Conservation (phyloP, 2,329 filamentous ascomycete genomes). For the Chaetomium sp. region DNA sequence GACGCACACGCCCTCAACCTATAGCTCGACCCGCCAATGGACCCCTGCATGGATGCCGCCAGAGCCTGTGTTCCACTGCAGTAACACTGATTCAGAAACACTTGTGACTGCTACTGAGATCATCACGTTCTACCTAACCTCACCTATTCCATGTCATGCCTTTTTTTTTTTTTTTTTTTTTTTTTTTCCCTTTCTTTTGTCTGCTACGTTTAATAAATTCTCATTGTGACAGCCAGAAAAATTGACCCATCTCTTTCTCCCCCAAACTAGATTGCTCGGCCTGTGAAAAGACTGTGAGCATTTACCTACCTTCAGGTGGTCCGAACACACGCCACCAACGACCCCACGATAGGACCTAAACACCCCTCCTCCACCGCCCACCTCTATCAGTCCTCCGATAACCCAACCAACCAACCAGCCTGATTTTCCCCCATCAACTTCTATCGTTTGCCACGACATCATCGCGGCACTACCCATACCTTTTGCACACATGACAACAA, state of each 20-base stretch:
- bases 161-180: background rate
- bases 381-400: conserved; percentile 7
- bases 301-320: too few species aligned
- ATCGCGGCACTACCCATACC: background rate
- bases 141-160: too few species aligned
- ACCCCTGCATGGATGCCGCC: background rate
- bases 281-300: background rate
- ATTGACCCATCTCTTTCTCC: background rate
- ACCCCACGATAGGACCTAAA: conserved; percentile 7
- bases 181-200: background rate
- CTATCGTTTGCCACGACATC: background rate
- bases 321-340: conserved; percentile 2
- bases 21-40: background rate
- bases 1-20: background rate
- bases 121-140: background rate
- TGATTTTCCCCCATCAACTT: background rate
- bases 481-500: conserved; percentile 17
- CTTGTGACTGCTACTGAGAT: background rate
- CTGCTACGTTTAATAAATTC: background rate
- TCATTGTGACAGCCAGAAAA: background rate
- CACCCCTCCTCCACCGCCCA: conserved; percentile 3
- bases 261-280: background rate
- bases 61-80: conserved; percentile 13
- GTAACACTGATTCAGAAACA: background rate
- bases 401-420: background rate